Conservation (phyloP, 2,329 filamentous ascomycete species). For the Colletotrichum sp. region DNA sequence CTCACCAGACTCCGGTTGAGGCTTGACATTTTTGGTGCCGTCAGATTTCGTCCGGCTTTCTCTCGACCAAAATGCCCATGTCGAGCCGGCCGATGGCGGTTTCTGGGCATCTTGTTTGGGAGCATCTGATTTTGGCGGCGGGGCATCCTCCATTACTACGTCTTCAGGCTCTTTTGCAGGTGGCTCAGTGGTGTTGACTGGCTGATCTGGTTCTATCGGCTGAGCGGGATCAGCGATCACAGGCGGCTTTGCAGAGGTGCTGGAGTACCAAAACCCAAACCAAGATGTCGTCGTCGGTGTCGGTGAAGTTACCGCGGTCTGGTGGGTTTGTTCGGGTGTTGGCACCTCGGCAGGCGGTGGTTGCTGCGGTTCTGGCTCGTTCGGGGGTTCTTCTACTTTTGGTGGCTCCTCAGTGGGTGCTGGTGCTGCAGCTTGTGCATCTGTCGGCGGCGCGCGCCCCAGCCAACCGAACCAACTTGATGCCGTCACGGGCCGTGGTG, state of each 20-base stretch:
- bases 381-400: conserved; percentile 15
- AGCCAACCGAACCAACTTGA: conserved; percentile 64
- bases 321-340: conserved; percentile 12
- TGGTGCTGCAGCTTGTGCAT: neutral
- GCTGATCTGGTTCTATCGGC: conserved; percentile 13
- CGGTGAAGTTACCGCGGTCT: conserved; percentile 19
- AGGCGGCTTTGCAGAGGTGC: conserved; percentile 9
- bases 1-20: conserved; percentile 47
- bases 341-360: neutral
- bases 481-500: conserved; percentile 28
- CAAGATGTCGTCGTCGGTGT: conserved; percentile 36
- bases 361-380: conserved; percentile 3
- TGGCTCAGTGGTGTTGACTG: conserved; percentile 6
- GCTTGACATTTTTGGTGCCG: conserved; percentile 26
- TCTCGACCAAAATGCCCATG: conserved; percentile 83
- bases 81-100: conserved; percentile 61
- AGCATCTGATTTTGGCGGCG: conserved; percentile 27
- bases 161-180: conserved; percentile 39
- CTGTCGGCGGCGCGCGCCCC: conserved; percentile 29
- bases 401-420: conserved; percentile 6
- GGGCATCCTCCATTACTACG: conserved; percentile 47
- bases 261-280: conserved; percentile 44
- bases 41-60: conserved; percentile 47
- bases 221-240: conserved; percentile 3
- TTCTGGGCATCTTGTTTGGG: conserved; percentile 29